phyloP scores from a whole-genome alignment of 176 grass and related monocot genomes.

The Aechmea fasciata region DNA sequence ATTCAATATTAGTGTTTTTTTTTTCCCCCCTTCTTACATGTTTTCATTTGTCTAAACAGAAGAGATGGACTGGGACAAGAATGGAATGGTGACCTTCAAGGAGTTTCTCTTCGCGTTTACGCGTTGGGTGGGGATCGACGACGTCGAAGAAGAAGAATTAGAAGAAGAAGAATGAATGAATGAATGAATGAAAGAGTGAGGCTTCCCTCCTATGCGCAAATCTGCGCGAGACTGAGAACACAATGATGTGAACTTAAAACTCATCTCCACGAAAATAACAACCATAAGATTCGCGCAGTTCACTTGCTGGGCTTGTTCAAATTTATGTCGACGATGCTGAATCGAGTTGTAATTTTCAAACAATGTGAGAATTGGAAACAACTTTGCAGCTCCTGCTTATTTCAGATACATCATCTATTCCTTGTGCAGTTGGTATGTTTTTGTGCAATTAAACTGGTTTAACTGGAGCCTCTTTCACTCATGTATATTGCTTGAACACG shows the following conservation, averaged over 20 bases:
- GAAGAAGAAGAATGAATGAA: slow-evolving; percentile 20
- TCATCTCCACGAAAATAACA: neutral
- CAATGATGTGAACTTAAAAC: neutral
- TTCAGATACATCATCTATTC: neutral
- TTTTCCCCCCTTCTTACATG: slow-evolving; percentile 1
- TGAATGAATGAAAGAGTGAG: slow-evolving; percentile 15
- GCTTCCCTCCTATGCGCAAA: neutral
- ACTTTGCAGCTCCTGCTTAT: neutral
- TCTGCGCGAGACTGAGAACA: neutral
- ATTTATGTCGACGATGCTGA: neutral
- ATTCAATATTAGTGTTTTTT: neutral
- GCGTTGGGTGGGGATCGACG: slow-evolving; percentile 82
- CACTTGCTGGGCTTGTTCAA: neutral
- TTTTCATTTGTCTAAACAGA: slow-evolving; percentile 37
- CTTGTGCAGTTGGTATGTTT: too few species aligned
- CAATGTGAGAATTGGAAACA: neutral
- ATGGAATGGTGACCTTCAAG: slow-evolving; percentile 84
- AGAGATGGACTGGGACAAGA: slow-evolving; percentile 99
- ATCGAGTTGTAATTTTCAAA: neutral
- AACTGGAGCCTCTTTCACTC: too few species aligned
- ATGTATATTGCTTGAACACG: too few species aligned
- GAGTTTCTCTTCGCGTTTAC: slow-evolving; percentile 97
- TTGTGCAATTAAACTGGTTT: too few species aligned
- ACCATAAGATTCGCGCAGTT: neutral
- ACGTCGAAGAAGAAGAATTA: slow-evolving; percentile 49